Evolutionary conservation across 2,329 filamentous ascomycete genomes (phyloP).

Genomic region (Eurotiales sp.): DNA sequence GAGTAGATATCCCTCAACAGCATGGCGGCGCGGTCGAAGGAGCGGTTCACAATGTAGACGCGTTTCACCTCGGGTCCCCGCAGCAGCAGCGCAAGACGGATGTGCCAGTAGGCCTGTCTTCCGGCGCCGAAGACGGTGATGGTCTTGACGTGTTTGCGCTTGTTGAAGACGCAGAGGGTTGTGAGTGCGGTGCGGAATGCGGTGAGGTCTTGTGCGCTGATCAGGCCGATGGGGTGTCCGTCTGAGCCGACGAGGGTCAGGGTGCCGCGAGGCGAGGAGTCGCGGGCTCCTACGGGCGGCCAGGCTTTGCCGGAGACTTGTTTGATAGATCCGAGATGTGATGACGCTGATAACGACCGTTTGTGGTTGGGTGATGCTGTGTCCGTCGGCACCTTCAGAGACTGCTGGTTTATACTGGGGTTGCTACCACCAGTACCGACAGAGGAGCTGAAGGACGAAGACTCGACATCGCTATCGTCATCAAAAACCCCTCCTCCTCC

Average conservation of each 20-base stretch:
- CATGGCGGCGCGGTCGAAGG: slow-evolving; percentile 41
- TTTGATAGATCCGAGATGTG: slow-evolving; percentile 22
- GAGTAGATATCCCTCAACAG: slow-evolving; percentile 55
- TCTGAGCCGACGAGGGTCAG: slow-evolving; percentile 57
- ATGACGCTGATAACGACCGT: slow-evolving; percentile 26
- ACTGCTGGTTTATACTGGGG: slow-evolving; percentile 24
- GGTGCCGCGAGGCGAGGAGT: slow-evolving; percentile 53
- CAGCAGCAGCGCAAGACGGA: slow-evolving; percentile 71
- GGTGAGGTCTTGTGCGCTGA: slow-evolving; percentile 66
- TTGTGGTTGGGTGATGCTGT: no score
- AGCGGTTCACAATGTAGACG: slow-evolving; percentile 78
- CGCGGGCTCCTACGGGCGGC: slow-evolving; percentile 27
- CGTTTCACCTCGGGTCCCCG: slow-evolving; percentile 66
- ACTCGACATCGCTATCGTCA: slow-evolving; percentile 6
- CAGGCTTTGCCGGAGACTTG: slow-evolving; percentile 33
- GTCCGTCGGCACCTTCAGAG: slow-evolving; percentile 25
- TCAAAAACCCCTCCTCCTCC: not conserved
- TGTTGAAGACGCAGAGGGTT: slow-evolving; percentile 57
- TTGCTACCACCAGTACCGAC: slow-evolving; percentile 23
- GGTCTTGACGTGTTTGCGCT: slow-evolving; percentile 66
- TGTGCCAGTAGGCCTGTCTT: slow-evolving; percentile 91
- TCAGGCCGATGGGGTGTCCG: slow-evolving; percentile 57
- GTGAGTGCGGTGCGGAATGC: slow-evolving; percentile 66
- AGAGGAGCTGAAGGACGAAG: slow-evolving; percentile 17
- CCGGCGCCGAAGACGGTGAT: slow-evolving; percentile 84